phyloP scores from a whole-genome alignment of 2,329 filamentous ascomycete species.

The Dactylella cylindrospora region DNA sequence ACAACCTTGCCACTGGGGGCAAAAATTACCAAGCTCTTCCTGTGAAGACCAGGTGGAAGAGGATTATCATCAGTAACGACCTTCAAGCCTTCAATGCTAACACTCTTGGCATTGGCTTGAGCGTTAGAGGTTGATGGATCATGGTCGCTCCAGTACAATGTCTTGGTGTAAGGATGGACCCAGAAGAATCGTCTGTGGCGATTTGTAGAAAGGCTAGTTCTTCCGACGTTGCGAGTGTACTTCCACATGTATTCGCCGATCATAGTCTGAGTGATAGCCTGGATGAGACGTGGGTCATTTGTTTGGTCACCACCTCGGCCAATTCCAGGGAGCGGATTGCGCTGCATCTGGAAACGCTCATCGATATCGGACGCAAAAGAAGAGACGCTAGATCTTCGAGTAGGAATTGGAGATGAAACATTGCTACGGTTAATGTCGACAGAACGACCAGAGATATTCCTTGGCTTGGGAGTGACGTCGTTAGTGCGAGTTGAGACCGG shows the following conservation, averaged over 20 bases:
- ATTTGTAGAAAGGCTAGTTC: slow-evolving; percentile 82
- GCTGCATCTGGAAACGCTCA: slow-evolving; percentile 77
- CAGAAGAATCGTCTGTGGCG: slow-evolving; percentile 96
- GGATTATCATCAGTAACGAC: slow-evolving; percentile 94
- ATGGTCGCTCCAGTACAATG: slow-evolving; percentile 91
- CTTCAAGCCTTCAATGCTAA: slow-evolving; percentile 87
- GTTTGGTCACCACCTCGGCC: slow-evolving; percentile 48
- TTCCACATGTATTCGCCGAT: slow-evolving; percentile 99
- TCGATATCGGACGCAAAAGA: slow-evolving; percentile 96
- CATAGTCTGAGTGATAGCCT: slow-evolving; percentile 99
- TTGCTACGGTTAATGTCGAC: slow-evolving; percentile 47
- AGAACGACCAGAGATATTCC: slow-evolving; percentile 49
- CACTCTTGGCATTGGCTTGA: slow-evolving; percentile 77
- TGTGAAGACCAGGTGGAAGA: slow-evolving; percentile 88
- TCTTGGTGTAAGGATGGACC: slow-evolving; percentile 96
- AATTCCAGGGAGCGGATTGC: slow-evolving; percentile 52
- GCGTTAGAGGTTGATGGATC: slow-evolving; percentile 77
- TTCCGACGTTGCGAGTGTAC: slow-evolving; percentile 92
- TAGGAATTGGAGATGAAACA: slow-evolving; percentile 58
- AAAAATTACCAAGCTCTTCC: slow-evolving; percentile 87
- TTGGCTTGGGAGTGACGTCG: slow-evolving; percentile 18
- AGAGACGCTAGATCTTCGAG: slow-evolving; percentile 77
- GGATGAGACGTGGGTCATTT: slow-evolving; percentile 96
- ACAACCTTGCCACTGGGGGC: slow-evolving; percentile 78
- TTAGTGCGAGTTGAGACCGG: slow-evolving; percentile 38